These are phyloP conservation scores for Alternaria gansuensis DNA, from an alignment of 2,329 filamentous ascomycete genomes.

Conservation along the genomic window DNA sequence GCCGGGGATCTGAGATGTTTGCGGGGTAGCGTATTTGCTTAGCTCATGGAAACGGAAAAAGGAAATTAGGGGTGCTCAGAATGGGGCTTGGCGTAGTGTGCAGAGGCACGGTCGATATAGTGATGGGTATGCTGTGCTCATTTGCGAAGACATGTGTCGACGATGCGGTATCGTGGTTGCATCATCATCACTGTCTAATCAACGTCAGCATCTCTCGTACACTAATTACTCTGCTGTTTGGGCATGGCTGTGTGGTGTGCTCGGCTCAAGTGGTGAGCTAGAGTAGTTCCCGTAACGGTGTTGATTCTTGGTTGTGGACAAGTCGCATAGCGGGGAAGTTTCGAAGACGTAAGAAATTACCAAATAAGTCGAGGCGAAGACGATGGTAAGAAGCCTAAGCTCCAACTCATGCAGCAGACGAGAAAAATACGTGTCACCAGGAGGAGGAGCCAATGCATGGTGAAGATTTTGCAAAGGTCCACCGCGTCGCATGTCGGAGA, in stretches of 20 bases:
- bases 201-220: neutral
- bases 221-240: neutral
- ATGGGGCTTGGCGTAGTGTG: conserved; percentile 10
- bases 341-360: conserved; percentile 51
- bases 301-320: conserved; percentile 34
- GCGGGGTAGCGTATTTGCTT: conserved; percentile 49
- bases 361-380: conserved; percentile 33
- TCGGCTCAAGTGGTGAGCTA: conserved; percentile 40
- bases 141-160: conserved; percentile 1
- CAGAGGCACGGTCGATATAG: conserved; percentile 9
- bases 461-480: conserved; percentile 37
- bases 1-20: conserved; percentile 37
- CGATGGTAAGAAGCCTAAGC: conserved; percentile 30
- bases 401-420: conserved; percentile 33
- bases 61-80: conserved; percentile 10
- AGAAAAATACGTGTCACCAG: conserved; percentile 32
- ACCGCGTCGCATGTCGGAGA: conserved; percentile 8
- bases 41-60: conserved; percentile 40
- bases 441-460: conserved; percentile 23
- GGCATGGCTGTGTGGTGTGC: conserved; percentile 20
- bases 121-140: conserved; percentile 10
- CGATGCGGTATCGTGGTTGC: neutral
- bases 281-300: conserved; percentile 44
- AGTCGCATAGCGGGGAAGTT: conserved; percentile 49
- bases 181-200: neutral